These are phyloP conservation scores for Murraya paniculata DNA, from an alignment of 345 rosid species.

Conservation along the genomic window DNA sequence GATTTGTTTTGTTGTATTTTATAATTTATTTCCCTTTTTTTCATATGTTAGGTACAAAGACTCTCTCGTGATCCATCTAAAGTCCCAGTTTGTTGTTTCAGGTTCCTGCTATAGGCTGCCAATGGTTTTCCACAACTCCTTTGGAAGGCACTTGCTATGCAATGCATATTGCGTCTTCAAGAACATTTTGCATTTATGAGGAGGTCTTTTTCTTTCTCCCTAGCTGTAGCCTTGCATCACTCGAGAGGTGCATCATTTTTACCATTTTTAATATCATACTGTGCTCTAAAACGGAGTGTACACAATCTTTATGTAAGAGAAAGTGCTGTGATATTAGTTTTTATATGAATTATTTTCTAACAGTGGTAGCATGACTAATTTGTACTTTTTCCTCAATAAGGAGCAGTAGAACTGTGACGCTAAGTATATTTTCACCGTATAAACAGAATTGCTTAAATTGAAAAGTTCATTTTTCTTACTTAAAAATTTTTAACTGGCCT, in stretches of 20 bases:
- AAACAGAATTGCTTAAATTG: not conserved
- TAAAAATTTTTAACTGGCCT: not conserved
- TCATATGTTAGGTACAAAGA: not conserved
- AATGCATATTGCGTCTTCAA: constrained; percentile 58
- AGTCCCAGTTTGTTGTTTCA: constrained; percentile 9
- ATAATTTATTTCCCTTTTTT: not conserved
- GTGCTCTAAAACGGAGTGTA: not conserved
- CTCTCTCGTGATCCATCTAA: not conserved
- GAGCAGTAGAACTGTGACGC: not conserved
- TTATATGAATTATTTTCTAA: not conserved
- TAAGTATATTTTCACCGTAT: not conserved
- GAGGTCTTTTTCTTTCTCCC: constrained; percentile 47
- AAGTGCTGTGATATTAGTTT: not conserved
- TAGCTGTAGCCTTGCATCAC: not conserved
- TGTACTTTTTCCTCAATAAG: no score
- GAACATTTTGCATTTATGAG: constrained; percentile 82
- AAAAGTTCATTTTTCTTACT: not conserved
- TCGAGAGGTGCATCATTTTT: not conserved
- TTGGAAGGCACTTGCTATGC: constrained; percentile 42
- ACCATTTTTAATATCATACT: not conserved
- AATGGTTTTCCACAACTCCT: constrained; percentile 69
- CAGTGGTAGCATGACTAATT: not conserved
- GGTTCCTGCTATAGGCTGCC: constrained; percentile 75
- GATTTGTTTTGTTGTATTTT: no score
- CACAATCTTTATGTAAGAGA: not conserved